Percentiles rank a stretch among this genome's conserved stretches.
These are phyloP conservation scores for Fraxinus quadrangulata DNA, from an alignment of 257 asterid species.

Conservation along the genomic window DNA sequence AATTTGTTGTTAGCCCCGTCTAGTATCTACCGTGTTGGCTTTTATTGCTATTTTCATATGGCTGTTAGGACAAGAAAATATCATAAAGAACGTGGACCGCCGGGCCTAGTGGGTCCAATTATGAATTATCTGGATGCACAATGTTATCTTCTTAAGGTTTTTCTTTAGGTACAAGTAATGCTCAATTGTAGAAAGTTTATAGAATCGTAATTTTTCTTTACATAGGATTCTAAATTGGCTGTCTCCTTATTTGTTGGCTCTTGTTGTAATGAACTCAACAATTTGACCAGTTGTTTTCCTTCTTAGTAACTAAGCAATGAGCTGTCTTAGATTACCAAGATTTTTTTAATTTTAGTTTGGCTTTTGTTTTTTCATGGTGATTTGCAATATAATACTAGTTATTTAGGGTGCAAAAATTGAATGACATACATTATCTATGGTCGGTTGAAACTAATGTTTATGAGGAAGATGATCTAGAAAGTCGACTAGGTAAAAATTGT, in stretches of 20 bases:
- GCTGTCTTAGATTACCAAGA: constrained; percentile 25
- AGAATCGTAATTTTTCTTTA: not conserved
- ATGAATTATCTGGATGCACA: not conserved
- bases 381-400: not conserved
- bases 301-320: constrained; percentile 24
- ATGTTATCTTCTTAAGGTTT: not conserved
- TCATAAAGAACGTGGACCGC: constrained; percentile 32
- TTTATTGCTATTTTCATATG: too few relatives aligned
- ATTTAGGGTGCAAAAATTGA: not conserved
- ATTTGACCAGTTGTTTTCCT: constrained; percentile 29
- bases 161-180: not conserved
- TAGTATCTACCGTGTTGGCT: too few relatives aligned
- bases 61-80: not conserved
- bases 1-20: too few relatives aligned
- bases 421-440: not conserved
- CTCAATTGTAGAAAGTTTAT: not conserved
- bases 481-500: not conserved
- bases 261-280: not conserved
- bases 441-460: not conserved
- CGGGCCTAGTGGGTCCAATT: constrained; percentile 33
- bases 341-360: not conserved
- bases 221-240: constrained; percentile 14
- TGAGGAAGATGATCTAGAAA: not conserved
- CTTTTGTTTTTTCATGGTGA: constrained; percentile 13
- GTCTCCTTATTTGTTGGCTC: not conserved